phyloP scores from a whole-genome alignment of 2,329 filamentous ascomycete species.

The Acrocalymma vagum region DNA sequence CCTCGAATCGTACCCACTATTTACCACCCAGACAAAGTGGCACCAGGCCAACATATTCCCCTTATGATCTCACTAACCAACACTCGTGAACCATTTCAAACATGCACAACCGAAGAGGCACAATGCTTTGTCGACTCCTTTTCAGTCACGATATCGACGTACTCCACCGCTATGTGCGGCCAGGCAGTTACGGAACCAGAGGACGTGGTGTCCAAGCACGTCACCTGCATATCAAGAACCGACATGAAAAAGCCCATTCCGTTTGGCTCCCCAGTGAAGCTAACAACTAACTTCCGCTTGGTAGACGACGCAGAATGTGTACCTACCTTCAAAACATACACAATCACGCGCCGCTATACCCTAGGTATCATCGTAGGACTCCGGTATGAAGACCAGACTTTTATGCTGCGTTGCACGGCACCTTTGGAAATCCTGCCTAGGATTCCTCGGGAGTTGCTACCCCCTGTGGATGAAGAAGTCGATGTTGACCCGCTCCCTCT shows the following conservation, averaged over 20 bases:
- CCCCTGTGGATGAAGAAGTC: slow-evolving; percentile 24
- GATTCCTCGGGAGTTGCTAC: slow-evolving; percentile 16
- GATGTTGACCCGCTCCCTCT: slow-evolving; percentile 40
- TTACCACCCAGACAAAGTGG: slow-evolving; percentile 33
- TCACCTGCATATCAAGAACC: slow-evolving; percentile 38
- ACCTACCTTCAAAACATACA: slow-evolving; percentile 46
- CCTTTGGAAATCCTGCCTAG: slow-evolving; percentile 42
- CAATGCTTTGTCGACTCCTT: slow-evolving; percentile 39
- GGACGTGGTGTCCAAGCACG: slow-evolving; percentile 37
- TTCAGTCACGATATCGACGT: slow-evolving; percentile 38
- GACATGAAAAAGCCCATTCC: slow-evolving; percentile 29
- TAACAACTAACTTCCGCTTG: slow-evolving; percentile 43
- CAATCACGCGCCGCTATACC: slow-evolving; percentile 38
- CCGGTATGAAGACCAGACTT: slow-evolving; percentile 33
- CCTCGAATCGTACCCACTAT: slow-evolving; percentile 42
- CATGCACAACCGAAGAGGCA: slow-evolving; percentile 15
- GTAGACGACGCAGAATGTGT: slow-evolving; percentile 43
- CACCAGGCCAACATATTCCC: slow-evolving; percentile 43
- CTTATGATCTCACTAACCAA: slow-evolving; percentile 35
- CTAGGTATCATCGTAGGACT: slow-evolving; percentile 37
- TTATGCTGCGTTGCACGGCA: slow-evolving; percentile 33
- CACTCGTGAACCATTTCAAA: slow-evolving; percentile 17
- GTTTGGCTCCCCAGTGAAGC: slow-evolving; percentile 24
- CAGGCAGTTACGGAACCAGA: slow-evolving; percentile 31
- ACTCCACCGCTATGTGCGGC: slow-evolving; percentile 41